Conservation (phyloP, 2,329 filamentous ascomycete genomes). For the Albophoma yamanashiensis region DNA sequence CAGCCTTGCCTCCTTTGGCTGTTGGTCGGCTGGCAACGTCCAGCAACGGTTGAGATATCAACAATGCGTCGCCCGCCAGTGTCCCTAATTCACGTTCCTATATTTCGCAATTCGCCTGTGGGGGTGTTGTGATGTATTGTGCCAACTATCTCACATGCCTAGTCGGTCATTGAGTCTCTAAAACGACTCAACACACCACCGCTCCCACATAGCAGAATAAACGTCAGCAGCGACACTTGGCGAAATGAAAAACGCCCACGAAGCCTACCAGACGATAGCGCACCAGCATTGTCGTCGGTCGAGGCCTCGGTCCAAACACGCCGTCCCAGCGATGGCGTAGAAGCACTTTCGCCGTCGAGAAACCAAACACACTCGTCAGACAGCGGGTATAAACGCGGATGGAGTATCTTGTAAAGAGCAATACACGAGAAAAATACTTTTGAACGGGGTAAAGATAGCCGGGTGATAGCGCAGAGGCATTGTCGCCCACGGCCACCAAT, state of each 20-base stretch:
- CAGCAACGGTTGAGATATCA: neutral
- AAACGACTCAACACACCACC: neutral
- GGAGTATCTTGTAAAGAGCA: constrained; percentile 29
- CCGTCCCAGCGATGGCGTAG: constrained; percentile 46
- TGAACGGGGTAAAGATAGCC: neutral
- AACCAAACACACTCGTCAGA: constrained; percentile 24
- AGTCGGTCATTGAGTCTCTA: neutral
- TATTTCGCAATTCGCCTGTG: neutral
- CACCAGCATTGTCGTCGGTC: constrained; percentile 39
- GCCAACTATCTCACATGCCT: neutral
- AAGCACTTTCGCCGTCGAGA: constrained; percentile 44
- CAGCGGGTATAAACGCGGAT: constrained; percentile 33
- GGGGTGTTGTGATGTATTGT: neutral
- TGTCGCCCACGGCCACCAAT: neutral
- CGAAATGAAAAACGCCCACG: constrained; percentile 31
- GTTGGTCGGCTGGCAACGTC: neutral
- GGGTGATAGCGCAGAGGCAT: constrained; percentile 2
- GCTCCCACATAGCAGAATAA: neutral
- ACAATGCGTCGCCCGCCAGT: neutral
- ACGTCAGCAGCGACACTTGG: neutral
- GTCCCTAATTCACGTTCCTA: neutral
- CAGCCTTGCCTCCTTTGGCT: neutral
- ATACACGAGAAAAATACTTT: constrained; percentile 6
- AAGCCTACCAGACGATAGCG: constrained; percentile 40
- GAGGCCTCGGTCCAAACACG: constrained; percentile 36